A percentile compares a stretch with the other conserved stretches of the same genome.
Evolutionary conservation across 2,329 filamentous ascomycete genomes (phyloP).

Genomic region (Colletotrichum tabaci): DNA sequence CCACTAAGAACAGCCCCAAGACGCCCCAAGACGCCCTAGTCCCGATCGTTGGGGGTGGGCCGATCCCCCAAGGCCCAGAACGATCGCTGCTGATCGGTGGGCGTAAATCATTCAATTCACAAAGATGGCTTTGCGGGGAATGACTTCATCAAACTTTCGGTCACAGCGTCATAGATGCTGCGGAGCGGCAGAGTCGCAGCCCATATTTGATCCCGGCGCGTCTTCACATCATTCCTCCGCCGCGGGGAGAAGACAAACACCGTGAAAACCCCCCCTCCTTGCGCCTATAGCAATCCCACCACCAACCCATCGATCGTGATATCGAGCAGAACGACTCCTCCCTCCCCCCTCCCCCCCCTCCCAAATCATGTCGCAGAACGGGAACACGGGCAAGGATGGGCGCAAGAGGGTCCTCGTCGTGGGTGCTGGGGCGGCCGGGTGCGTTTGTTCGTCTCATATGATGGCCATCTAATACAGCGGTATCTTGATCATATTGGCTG

Average conservation of each 20-base stretch:
- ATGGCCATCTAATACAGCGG: neutral
- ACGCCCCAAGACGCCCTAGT: conserved; percentile 15
- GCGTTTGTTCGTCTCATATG: conserved; percentile 16
- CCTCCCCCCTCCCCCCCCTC: too few relatives aligned
- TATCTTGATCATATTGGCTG: too few relatives aligned
- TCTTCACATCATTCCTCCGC: neutral
- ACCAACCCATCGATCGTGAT: conserved; percentile 19
- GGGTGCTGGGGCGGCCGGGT: conserved; percentile 59
- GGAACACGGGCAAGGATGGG: conserved; percentile 31
- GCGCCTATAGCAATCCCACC: conserved; percentile 14
- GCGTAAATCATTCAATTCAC: conserved; percentile 5
- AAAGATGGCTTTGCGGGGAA: conserved; percentile 19
- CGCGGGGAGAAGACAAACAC: too few relatives aligned
- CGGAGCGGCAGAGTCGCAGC: conserved; percentile 11
- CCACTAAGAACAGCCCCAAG: too few relatives aligned
- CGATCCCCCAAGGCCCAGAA: conserved; percentile 18
- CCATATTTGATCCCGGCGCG: conserved; percentile 25
- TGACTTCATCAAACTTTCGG: conserved; percentile 37
- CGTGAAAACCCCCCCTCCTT: neutral
- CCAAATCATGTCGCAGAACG: conserved; percentile 36
- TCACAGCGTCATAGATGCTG: conserved; percentile 41
- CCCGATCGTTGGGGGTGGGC: conserved; percentile 33
- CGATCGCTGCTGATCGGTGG: conserved; percentile 35
- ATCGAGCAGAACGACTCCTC: conserved; percentile 28
- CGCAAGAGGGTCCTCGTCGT: conserved; percentile 56